Base-by-base conservation (phyloP, 371 early-diverging fungal species). In the Batkoa obscura region DNA sequence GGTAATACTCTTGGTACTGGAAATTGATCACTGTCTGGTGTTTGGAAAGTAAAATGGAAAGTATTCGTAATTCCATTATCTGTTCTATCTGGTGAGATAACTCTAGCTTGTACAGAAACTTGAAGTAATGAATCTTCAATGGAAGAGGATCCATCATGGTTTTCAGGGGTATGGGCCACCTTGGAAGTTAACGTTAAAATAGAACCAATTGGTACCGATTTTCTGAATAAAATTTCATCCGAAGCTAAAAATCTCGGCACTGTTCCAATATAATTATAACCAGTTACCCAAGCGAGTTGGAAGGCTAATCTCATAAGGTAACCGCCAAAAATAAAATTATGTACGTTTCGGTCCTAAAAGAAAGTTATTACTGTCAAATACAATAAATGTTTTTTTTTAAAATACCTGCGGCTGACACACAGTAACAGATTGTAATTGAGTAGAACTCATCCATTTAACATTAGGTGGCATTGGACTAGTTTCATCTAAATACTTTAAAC, bases 281-380 rank as follows among this genome's bases (percentile, higher is more conserved):
- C 41, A 30, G 8, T 91, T 60, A 90, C 90, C 54, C 55, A 90
- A 70, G 3, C 89, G 0, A 94, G 72, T 60, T 87, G 85, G 59
- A 76, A 84, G 1, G 86, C 88, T 46, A 82, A 70, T 37, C 80
- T 77, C 84, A 84, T 82, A 46, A 82, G 58, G 51, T 79, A 82
- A 31, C 84, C 86, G 57, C 95, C 95, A 77, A 95, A 95, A 43
- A 94, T 84, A 64, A 81, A 85, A 60, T 84, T 79, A 63, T 95
- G 90, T 37, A 95, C 80, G 59, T 95, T 95, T 43, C 93, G 80
- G 50, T 90, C 84, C 58, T 87, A 86, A 36, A 83, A 81, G 55
- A 74, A 74, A 81, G 79, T 75, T 36, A 85, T 60, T 47, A 70
- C 71, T 34, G 81, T 73, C 23, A 81, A 78, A 48, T 82, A 73